Conservation (phyloP, 2,329 filamentous ascomycete species). For the Scedosporium boydii region DNA sequence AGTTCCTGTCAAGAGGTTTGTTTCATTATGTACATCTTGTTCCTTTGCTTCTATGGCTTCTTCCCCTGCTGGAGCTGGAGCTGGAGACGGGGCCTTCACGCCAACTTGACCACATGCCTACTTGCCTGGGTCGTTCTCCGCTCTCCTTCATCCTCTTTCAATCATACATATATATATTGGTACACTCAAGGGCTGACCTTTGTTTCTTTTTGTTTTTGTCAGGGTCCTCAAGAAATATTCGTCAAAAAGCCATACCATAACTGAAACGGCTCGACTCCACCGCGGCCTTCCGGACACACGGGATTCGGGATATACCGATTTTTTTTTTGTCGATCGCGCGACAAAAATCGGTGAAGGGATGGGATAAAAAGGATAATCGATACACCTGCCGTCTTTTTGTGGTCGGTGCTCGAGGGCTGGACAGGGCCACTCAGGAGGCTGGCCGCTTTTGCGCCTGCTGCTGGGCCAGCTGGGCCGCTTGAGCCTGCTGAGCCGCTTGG, state of each 20-base stretch:
- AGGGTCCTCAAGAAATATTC: not conserved
- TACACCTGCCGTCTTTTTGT: not conserved
- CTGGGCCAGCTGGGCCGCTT: conserved; percentile 7
- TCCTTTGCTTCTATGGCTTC: not conserved
- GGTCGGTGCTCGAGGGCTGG: not conserved
- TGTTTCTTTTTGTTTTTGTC: not conserved
- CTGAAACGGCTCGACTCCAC: not conserved
- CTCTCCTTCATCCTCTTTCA: not conserved
- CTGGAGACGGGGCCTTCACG: not conserved
- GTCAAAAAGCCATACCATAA: not conserved
- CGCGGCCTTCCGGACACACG: not conserved
- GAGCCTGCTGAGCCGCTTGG: not conserved
- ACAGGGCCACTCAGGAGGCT: not conserved
- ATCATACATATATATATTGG: conserved; percentile 2
- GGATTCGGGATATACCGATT: not conserved
- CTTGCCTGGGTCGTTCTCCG: conserved; percentile 1
- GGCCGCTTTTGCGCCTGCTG: conserved; percentile 2
- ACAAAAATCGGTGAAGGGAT: not conserved
- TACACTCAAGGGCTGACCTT: conserved; percentile 2
- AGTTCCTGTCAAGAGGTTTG: too few relatives aligned
- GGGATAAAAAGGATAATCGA: not conserved
- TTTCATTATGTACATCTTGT: not conserved
- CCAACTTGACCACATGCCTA: not conserved
- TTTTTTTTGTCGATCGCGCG: not conserved
- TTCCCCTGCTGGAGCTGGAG: not conserved